These are phyloP conservation scores for Cytospora piceicola DNA, from an alignment of 2,329 filamentous ascomycete genomes.

Conservation along the genomic window DNA sequence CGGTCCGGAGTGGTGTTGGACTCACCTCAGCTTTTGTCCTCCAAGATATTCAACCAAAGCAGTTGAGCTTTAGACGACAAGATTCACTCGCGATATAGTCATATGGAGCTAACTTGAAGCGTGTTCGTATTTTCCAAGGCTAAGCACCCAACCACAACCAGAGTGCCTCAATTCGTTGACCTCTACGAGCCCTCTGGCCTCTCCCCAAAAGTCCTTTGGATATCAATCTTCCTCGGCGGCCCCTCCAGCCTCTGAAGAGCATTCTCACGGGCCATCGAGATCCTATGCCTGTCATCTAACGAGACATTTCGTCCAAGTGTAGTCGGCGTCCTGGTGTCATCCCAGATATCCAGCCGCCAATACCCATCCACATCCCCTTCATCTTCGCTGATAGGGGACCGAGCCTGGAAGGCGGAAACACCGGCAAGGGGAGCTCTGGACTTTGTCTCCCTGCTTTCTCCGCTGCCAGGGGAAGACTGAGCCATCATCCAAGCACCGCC, in stretches of 20 bases:
- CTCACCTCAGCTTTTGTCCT: too few relatives aligned
- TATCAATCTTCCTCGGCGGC: not conserved
- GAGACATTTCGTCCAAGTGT: not conserved
- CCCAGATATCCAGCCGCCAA: not conserved
- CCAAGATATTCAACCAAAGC: too few relatives aligned
- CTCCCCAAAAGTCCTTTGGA: not conserved
- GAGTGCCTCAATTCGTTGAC: not conserved
- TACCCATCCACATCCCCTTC: not conserved
- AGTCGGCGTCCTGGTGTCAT: slow-evolving; percentile 1
- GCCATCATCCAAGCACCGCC: slow-evolving; percentile 37
- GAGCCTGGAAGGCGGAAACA: not conserved
- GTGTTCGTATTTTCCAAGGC: too few relatives aligned
- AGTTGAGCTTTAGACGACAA: too few relatives aligned
- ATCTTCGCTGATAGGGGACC: slow-evolving; percentile 8
- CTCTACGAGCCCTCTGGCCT: too few relatives aligned
- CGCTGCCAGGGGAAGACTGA: slow-evolving; percentile 13
- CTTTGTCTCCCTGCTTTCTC: not conserved
- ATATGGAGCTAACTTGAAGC: too few relatives aligned
- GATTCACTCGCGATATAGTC: too few relatives aligned
- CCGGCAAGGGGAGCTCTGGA: not conserved
- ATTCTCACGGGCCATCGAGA: slow-evolving; percentile 9
- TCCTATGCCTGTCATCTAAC: not conserved
- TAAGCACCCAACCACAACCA: too few relatives aligned
- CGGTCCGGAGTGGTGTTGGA: too few relatives aligned
- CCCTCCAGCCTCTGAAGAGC: slow-evolving; percentile 14